Base-by-base conservation (phyloP, 1,284 basidiomycete species). In the Crucibulum parvulum region DNA sequence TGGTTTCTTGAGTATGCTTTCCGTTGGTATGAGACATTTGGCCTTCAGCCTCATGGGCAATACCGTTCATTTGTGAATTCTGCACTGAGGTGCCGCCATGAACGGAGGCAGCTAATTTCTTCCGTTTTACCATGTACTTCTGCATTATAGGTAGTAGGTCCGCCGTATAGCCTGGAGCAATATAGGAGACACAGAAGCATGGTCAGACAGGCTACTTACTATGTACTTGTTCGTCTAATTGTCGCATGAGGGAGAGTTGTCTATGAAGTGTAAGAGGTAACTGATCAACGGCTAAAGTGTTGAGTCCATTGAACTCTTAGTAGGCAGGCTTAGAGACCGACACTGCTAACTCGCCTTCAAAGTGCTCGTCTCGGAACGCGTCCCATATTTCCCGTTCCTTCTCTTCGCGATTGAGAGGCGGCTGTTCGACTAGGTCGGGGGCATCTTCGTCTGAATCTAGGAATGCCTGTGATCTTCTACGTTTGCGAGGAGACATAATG, bases 251-350 rank as follows among this genome's bases (percentile, higher is more conserved):
- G 24, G 87, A 81, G 73, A 91, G 92, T 59, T 93, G 90, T 41
- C 95, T 83, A 69, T 94, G 91, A 55, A 97, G 74, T 56, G 93
- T 92, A 59, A 96, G 78, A 2, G 95, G 95, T 6, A 97, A 76
- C 73, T 96, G 94, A 68, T 96, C 95, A 56, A 95, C 85, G 55
- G 91, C 92, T 93, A 53, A 31, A 45, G 18, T 11, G 37, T 15
- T 37, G 18, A 55, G 57, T 58, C 50, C 37, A 58, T 16, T 47
- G 24, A 24, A 24, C 8, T 38, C 15, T 8, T 37, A 24, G 52
- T 39, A 34, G 13, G 34, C 41, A 36, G 7, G 39, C 54, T 13
- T 9, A 56, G 24, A 57, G 75, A 48, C 48, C 24, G 24, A 24
- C 24, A 24, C 24, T 24, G 24, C 24, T 24, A 24, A 24, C 24